Evolutionary conservation across 805 yeast genomes (phyloP), one percentile per base, ranked within the genome.

Genomic region (Metschnikowia rubicola): DNA sequence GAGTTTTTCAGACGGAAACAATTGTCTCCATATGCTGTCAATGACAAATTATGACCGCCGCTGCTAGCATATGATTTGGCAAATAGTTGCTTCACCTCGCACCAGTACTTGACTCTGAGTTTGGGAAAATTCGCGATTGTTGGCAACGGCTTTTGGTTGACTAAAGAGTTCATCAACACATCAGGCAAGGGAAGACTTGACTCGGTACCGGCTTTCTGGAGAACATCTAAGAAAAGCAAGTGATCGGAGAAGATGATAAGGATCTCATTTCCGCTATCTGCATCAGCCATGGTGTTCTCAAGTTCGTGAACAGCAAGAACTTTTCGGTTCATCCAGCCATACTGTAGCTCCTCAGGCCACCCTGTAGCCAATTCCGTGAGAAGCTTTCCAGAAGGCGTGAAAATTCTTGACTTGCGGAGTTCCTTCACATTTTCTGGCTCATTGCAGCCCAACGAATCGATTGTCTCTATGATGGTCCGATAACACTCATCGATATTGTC

Each of bases 341-440:
- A 84, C 53, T 88, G 96, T 21, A 92, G 70, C 53, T 85, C 91
- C 0, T 79, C 67, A 0, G 98, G 98, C 97, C 97, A 91, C 10
- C 80, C 82, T 12, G 80, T 74, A 3, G 96, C 96, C 15, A 90
- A 65, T 56, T 90, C 96, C 0, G 95, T 84, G 41, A 92, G 68
- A 3, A 92, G 75, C 62, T 89, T 90, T 0, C 97, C 97, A 0
- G 96, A 84, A 2, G 96, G 96, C 0, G 97, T 91, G 62, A 90
- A 87, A 0, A 89, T 82, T 53, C 96, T 56, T 8, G 49, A 26
- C 30, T 33, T 44, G 26, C 30, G 41, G 26, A 40, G 15, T 17
- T 47, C 37, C 28, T 35, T 31, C 8, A 42, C 42, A 8, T 41
- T 47, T 8, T 32, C 43, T 3, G 48, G 48, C 3, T 47, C 78